Conservation (phyloP, 768 basidiomycete genomes). For the Kwoniella bestiolae region DNA sequence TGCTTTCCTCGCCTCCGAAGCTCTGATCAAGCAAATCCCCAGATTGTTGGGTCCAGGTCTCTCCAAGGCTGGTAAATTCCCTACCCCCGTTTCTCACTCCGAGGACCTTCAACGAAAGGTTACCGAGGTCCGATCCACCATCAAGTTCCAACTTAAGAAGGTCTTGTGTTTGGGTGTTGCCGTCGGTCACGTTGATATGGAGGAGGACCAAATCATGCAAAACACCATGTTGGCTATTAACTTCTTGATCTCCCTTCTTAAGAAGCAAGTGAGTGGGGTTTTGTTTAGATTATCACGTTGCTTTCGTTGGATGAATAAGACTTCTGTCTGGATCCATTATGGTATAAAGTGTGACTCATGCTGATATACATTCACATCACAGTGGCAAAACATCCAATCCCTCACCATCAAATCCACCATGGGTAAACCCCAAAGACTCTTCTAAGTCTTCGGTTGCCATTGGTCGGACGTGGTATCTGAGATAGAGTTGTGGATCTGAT, state of each 20-base stretch:
- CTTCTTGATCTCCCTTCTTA: conserved; percentile 98
- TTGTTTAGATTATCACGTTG: too few species aligned
- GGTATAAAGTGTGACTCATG: too few species aligned
- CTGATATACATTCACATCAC: not conserved
- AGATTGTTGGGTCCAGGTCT: conserved; percentile 99
- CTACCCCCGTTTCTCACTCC: conserved; percentile 88
- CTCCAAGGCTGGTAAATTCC: conserved; percentile 99
- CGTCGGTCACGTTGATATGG: conserved; percentile 96
- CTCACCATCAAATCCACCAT: conserved; percentile 98
- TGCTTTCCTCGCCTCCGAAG: conserved; percentile 95
- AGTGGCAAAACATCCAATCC: conserved; percentile 96
- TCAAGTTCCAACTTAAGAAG: conserved; percentile 99
- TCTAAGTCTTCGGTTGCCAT: conserved; percentile 62
- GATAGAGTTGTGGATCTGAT: conserved; percentile 11
- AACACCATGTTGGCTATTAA: conserved; percentile 99
- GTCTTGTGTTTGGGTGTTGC: conserved; percentile 99
- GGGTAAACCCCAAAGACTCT: conserved; percentile 96
- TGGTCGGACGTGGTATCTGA: conserved; percentile 9
- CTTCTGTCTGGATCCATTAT: too few species aligned
- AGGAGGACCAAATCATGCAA: conserved; percentile 90
- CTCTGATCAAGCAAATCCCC: conserved; percentile 99
- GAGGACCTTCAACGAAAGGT: conserved; percentile 91
- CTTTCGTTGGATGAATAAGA: too few species aligned
- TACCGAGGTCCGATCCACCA: conserved; percentile 93
- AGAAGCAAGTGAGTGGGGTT: conserved; percentile 67